Evolutionary conservation across 805 yeast genomes (phyloP).

Genomic region (Cyberlindnera maclurae): DNA sequence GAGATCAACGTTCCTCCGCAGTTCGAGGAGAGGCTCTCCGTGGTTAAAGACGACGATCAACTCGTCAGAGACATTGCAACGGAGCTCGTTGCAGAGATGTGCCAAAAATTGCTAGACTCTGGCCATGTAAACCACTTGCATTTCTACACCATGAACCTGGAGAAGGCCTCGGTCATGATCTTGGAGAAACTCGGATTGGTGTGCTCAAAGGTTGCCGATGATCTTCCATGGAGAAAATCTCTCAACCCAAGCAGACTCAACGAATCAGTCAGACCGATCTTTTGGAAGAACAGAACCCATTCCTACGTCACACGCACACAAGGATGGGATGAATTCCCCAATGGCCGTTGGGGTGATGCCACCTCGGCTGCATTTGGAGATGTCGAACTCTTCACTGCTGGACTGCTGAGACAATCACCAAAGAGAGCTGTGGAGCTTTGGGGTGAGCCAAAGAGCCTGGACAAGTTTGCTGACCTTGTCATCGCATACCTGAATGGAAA

Average conservation of each 20-base stretch:
- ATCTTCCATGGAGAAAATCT: conserved; percentile 87
- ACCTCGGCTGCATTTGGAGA: conserved; percentile 96
- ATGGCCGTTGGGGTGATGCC: conserved; percentile 98
- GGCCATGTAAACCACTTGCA: conserved; percentile 82
- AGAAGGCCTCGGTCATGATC: conserved; percentile 82
- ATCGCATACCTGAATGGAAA: conserved; percentile 66
- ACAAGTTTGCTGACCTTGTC: conserved; percentile 59
- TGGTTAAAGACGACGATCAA: conserved; percentile 85
- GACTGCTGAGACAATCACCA: conserved; percentile 75
- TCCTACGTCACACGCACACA: conserved; percentile 85
- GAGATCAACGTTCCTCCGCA: conserved; percentile 71
- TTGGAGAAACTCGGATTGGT: conserved; percentile 65
- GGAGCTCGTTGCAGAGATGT: conserved; percentile 76
- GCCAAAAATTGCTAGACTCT: conserved; percentile 59
- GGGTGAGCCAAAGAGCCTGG: conserved; percentile 66
- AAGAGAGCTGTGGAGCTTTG: conserved; percentile 77
- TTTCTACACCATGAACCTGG: conserved; percentile 96
- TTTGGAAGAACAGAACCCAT: conserved; percentile 92
- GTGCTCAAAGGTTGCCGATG: conserved; percentile 25
- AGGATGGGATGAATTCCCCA: conserved; percentile 97
- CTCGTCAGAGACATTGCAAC: conserved; percentile 83
- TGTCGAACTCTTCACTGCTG: conserved; percentile 72
- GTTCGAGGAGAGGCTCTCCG: conserved; percentile 64
- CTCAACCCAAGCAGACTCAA: conserved; percentile 71
- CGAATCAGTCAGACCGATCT: conserved; percentile 87